Percentiles rank a stretch among this genome's conserved stretches.
Conservation (phyloP, 2,329 filamentous ascomycete genomes). For the Neonectria neomacrospora region DNA sequence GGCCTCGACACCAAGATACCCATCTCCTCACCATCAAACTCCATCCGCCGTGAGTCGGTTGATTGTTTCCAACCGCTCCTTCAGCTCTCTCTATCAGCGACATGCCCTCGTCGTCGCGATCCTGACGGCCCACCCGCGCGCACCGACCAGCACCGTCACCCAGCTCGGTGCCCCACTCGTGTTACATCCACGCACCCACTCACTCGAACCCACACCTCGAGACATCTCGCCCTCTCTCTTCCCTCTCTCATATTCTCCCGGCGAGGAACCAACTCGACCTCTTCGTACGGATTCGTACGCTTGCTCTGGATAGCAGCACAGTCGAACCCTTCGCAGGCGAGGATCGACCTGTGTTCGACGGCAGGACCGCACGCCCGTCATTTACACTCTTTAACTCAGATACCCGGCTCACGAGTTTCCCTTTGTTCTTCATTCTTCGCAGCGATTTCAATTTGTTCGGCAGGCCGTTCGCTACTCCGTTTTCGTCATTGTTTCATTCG, state of each 20-base stretch:
- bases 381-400: slow-evolving; percentile 25
- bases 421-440: slow-evolving; percentile 14
- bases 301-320: slow-evolving; percentile 45
- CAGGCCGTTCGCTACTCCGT: slow-evolving; percentile 19
- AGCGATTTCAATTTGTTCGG: slow-evolving; percentile 25
- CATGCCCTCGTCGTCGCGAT: slow-evolving; percentile 20
- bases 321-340: slow-evolving; percentile 63
- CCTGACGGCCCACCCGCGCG: slow-evolving; percentile 23
- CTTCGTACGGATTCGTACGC: slow-evolving; percentile 10
- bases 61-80: slow-evolving; percentile 6
- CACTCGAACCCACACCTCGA: slow-evolving; percentile 8
- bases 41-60: neutral
- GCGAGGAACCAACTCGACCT: slow-evolving; percentile 9
- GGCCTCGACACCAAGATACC: neutral
- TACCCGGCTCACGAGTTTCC: slow-evolving; percentile 25
- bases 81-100: slow-evolving; percentile 20
- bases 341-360: slow-evolving; percentile 58
- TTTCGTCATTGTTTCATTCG: slow-evolving; percentile 15
- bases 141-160: slow-evolving; percentile 25
- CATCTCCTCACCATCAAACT: neutral
- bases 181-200: slow-evolving; percentile 21
- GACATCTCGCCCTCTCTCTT: slow-evolving; percentile 29
- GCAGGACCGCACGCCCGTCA: slow-evolving; percentile 50
- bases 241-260: slow-evolving; percentile 14
- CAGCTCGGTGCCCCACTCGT: slow-evolving; percentile 16